phyloP scores from a whole-genome alignment of 148 eudicot species.

The Silene latifolia region DNA sequence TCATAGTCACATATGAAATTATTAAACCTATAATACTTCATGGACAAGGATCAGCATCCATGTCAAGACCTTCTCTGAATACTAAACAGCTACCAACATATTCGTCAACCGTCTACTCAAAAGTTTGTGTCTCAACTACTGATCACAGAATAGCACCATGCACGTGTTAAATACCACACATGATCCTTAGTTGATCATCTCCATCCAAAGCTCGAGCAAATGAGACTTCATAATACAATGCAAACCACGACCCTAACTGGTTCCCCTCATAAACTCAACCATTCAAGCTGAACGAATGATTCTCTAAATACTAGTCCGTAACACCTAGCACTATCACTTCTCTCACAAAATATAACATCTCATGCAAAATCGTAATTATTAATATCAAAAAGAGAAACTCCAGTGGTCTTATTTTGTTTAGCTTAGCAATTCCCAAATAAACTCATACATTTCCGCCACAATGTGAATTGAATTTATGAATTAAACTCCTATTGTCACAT shows the following conservation, averaged over 20 bases:
- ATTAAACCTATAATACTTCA: not conserved
- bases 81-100: not conserved
- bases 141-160: not conserved
- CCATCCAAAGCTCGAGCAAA: not conserved
- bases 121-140: not conserved
- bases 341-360: not conserved
- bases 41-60: slow-evolving; percentile 6
- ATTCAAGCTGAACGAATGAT: not conserved
- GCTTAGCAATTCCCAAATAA: not conserved
- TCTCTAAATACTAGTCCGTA: not conserved
- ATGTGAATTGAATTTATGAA: not conserved
- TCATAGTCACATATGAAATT: not conserved
- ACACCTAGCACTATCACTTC: not conserved
- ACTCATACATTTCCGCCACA: not conserved
- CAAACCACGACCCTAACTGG: not conserved
- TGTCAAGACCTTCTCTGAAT: not conserved
- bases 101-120: not conserved
- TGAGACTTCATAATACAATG: not conserved
- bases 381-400: not conserved
- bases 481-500: no score
- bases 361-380: not conserved
- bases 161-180: not conserved
- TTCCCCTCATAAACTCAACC: not conserved
- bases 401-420: not conserved
- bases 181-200: not conserved